phyloP scores from a whole-genome alignment of 2,329 filamentous ascomycete species.

The Pseudonectria buxi region DNA sequence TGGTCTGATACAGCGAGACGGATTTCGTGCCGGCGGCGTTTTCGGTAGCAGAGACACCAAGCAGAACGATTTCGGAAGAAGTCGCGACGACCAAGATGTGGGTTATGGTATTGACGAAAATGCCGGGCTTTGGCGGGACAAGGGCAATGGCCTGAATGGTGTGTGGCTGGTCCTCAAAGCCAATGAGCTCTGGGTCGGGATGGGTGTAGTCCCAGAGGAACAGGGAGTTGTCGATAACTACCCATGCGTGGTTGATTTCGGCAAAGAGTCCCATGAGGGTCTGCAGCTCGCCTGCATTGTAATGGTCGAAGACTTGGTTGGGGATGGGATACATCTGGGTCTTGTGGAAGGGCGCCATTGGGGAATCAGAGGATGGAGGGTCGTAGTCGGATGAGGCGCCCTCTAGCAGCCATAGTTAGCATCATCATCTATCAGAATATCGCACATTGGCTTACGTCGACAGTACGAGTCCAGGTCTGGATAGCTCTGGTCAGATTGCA shows the following conservation, averaged over 20 bases:
- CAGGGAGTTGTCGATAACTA: slow-evolving; percentile 88
- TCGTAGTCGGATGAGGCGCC: slow-evolving; percentile 92
- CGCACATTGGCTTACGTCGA: slow-evolving; percentile 56
- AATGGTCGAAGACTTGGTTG: slow-evolving; percentile 85
- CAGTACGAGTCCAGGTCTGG: slow-evolving; percentile 87
- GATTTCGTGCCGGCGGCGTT: slow-evolving; percentile 63
- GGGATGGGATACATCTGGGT: slow-evolving; percentile 83
- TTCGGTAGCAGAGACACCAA: slow-evolving; percentile 70
- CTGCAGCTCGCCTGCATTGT: slow-evolving; percentile 77
- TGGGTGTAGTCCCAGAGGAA: slow-evolving; percentile 98
- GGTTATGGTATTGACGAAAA: slow-evolving; percentile 80
- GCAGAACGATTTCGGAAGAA: slow-evolving; percentile 71
- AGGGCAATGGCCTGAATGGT: slow-evolving; percentile 89
- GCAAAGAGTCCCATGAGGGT: slow-evolving; percentile 96
- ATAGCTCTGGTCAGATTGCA: slow-evolving; percentile 71
- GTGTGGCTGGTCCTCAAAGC: slow-evolving; percentile 82
- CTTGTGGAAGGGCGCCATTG: slow-evolving; percentile 88
- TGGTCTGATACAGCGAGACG: slow-evolving; percentile 80
- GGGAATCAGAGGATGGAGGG: slow-evolving; percentile 55
- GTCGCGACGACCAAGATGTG: slow-evolving; percentile 88
- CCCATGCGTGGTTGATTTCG: slow-evolving; percentile 91
- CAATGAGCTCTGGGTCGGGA: slow-evolving; percentile 83
- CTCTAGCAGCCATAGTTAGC: slow-evolving; percentile 47
- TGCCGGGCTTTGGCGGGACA: slow-evolving; percentile 74
- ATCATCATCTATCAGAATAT: not conserved